Conservation (phyloP, 352 stramenopile genomes). For the Pythium aphanidermatum region DNA sequence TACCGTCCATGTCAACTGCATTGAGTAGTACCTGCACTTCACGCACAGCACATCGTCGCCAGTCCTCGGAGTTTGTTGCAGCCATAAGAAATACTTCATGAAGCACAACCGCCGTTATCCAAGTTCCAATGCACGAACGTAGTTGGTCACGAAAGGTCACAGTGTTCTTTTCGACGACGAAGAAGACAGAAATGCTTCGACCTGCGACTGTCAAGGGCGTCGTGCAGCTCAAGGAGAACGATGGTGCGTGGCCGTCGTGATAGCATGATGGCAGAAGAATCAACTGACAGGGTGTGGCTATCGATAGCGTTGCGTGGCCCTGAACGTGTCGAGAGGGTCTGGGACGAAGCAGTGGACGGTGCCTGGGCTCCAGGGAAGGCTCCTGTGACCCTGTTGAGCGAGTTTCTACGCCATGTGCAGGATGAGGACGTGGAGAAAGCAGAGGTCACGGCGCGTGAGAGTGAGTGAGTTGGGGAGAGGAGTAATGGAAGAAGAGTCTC, state of each 20-base stretch:
- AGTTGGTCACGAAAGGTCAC: too few relatives aligned
- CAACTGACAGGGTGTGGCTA: constrained; percentile 20
- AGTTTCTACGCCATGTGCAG: constrained; percentile 48
- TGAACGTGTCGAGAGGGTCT: constrained; percentile 49
- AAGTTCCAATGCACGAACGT: too few relatives aligned
- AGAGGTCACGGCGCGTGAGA: constrained; percentile 37
- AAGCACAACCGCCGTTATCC: too few relatives aligned
- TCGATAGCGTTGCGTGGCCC: constrained; percentile 21
- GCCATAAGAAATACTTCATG: too few relatives aligned
- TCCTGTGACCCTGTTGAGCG: constrained; percentile 43
- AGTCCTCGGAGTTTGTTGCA: too few relatives aligned
- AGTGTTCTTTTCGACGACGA: background rate
- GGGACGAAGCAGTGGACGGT: constrained; percentile 54
- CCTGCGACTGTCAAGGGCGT: constrained; percentile 24
- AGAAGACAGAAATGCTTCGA: constrained; percentile 23
- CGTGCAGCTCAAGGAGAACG: constrained; percentile 20
- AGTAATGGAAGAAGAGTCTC: too few relatives aligned
- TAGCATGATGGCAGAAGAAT: background rate
- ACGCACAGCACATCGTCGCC: too few relatives aligned
- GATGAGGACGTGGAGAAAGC: constrained; percentile 47
- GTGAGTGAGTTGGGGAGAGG: too few relatives aligned
- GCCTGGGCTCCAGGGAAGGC: constrained; percentile 60
- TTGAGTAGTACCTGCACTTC: too few relatives aligned
- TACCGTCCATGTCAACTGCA: too few relatives aligned
- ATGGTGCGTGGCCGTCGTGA: constrained; percentile 3